Evolutionary conservation across 108 stramenopile species (phyloP).

Genomic region (Epithemia pelagica): DNA sequence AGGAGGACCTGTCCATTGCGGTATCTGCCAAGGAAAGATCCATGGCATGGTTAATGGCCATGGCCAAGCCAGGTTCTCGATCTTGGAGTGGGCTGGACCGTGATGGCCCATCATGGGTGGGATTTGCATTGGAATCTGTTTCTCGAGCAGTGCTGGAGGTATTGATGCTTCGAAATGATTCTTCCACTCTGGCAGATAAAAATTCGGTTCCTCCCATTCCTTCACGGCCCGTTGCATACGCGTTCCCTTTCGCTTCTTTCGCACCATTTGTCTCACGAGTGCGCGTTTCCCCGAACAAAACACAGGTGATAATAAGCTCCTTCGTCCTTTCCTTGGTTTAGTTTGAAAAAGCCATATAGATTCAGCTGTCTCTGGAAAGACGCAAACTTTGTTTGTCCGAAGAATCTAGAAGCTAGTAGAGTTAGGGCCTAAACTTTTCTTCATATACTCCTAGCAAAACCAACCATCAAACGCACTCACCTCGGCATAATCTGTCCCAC

Average conservation of each 20-base stretch:
- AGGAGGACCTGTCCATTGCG: neutral
- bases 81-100: slow-evolving; percentile 70
- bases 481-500: slow-evolving; percentile 32
- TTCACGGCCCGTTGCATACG: slow-evolving; percentile 45
- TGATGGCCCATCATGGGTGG: slow-evolving; percentile 12
- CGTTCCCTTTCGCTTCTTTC: slow-evolving; percentile 77
- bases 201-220: slow-evolving; percentile 74
- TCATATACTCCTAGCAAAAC: neutral
- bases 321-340: slow-evolving; percentile 35
- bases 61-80: slow-evolving; percentile 33
- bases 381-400: slow-evolving; percentile 42
- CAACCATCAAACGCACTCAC: neutral
- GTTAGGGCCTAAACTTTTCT: no score
- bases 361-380: slow-evolving; percentile 44
- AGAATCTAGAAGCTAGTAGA: slow-evolving; percentile 37
- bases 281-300: slow-evolving; percentile 62
- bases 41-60: neutral
- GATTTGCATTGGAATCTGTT: neutral
- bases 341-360: slow-evolving; percentile 62
- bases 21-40: neutral
- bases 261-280: slow-evolving; percentile 54
- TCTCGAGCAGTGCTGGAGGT: neutral
- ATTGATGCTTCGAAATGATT: neutral
- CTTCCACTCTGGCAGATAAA: slow-evolving; percentile 24
- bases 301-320: slow-evolving; percentile 67